Evolutionary conservation across 2,329 filamentous ascomycete genomes (phyloP), one percentile per base, ranked within the genome.

Genomic region (Scedosporium aurantiacum): DNA sequence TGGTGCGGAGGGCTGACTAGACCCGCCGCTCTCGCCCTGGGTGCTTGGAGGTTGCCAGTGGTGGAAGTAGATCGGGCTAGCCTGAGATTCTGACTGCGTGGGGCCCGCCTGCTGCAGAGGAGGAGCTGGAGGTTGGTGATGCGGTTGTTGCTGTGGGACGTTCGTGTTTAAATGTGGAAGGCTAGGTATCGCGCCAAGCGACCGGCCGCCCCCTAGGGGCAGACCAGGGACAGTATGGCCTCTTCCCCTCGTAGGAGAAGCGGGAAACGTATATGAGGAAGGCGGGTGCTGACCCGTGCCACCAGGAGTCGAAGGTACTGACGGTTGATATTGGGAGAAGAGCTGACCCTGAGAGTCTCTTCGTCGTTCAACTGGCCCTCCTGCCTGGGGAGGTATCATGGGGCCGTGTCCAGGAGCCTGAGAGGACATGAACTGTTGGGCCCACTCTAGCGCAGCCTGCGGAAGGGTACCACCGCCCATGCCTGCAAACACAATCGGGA

Each of bases 41-140:
- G 84, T 82, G 23, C 80, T 82, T 14, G 91, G 91, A 55, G 91
- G 91, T 63, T 93, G 89, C 91, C 91, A 96, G 71, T 96, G 90
- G 70, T 96, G 90, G 71, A 96, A 96, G 73, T 90, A 94, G 57
- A 96, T 89, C 23, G 87, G 88, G 0, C 63, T 63, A 18, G 63
- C 61, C 23, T 64, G 63, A 88, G 85, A 47, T 88, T 90, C 18
- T 84, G 81, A 65, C 85, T 83, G 66, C 88, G 82, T 67, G 86
- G 83, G 63, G 82, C 32, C 32, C 10, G 12, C 23, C n/a, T 32
- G 54, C 27, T 32, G 54, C 2, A 32, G 54, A 37, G 25, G 23
- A 18, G 54, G 54, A 5, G 27, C 54, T 21, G 27, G 8, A 5
- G 54, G 54, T n/a, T 57, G 27, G 18, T 54, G 58, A 50, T 60